phyloP scores from a whole-genome alignment of 1,284 basidiomycete genomes.

The Ceratobasidium sp. region DNA sequence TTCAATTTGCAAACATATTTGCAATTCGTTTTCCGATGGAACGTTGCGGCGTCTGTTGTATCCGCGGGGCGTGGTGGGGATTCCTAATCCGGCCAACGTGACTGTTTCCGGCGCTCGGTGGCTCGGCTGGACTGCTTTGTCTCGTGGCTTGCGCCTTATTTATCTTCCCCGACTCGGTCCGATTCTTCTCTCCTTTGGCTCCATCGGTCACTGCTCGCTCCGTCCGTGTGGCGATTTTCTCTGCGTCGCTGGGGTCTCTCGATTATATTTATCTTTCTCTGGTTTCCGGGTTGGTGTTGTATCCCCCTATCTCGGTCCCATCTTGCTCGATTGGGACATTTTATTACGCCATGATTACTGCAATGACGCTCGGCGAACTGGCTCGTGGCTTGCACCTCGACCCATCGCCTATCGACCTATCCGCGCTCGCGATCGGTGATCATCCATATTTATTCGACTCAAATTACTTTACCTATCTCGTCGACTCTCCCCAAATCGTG shows the following conservation, averaged over 20 bases:
- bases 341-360: background rate
- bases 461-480: slow-evolving; percentile 4
- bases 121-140: background rate
- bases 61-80: background rate
- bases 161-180: background rate
- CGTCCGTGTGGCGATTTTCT: slow-evolving; percentile 3
- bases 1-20: slow-evolving; percentile 24
- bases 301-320: background rate
- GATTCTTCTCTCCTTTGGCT: background rate
- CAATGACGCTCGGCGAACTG: slow-evolving; percentile 5
- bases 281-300: background rate
- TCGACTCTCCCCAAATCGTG: slow-evolving; percentile 9
- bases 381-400: slow-evolving; percentile 17
- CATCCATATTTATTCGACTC: background rate
- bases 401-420: background rate
- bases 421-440: background rate
- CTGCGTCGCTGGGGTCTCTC: background rate
- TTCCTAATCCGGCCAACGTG: background rate
- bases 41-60: slow-evolving; percentile 28
- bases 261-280: background rate
- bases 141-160: slow-evolving; percentile 21
- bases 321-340: background rate
- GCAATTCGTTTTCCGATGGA: slow-evolving; percentile 28
- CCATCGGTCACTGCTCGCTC: background rate
- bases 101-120: background rate